Evolutionary conservation across 495 filamentous ascomycete genomes (phyloP).

Genomic region (Aspergillus saccharolyticus): DNA sequence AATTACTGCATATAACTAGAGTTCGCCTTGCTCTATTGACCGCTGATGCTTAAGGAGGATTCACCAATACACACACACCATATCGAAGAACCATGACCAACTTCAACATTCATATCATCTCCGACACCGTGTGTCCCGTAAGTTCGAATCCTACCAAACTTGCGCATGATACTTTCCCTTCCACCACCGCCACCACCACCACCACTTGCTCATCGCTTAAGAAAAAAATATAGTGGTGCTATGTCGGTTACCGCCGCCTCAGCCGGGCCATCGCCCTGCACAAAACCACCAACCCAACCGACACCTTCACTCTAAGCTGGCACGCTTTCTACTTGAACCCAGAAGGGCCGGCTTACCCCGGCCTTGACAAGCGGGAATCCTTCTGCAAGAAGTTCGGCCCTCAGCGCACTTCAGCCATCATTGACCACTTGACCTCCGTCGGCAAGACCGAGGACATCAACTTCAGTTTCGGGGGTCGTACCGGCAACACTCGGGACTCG

Average conservation of each 20-base stretch:
- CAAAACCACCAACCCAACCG: constrained; percentile 51
- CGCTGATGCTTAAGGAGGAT: no score
- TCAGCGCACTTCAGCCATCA: constrained; percentile 51
- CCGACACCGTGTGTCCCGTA: constrained; percentile 74
- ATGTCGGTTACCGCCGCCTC: constrained; percentile 74
- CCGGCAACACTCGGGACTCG: constrained; percentile 73
- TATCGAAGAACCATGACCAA: constrained; percentile 72
- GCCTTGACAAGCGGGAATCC: constrained; percentile 52
- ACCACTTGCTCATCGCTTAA: no score
- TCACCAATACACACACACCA: no score
- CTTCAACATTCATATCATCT: constrained; percentile 69
- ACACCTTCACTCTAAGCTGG: constrained; percentile 71
- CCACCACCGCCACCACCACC: no score
- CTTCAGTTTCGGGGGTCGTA: constrained; percentile 67
- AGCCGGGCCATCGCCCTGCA: constrained; percentile 63
- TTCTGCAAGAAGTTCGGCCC: constrained; percentile 56
- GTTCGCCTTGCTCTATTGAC: no score
- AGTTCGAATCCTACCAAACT: no score
- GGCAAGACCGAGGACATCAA: constrained; percentile 63
- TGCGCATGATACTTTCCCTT: no score
- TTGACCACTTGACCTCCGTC: constrained; percentile 49
- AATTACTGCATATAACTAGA: no score
- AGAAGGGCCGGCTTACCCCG: constrained; percentile 45
- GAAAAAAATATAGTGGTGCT: constrained; percentile 55
- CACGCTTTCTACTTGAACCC: constrained; percentile 79